Evolutionary conservation across 495 filamentous ascomycete species (phyloP), one percentile per base, ranked within the genome.

Genomic region (Pyrenula aspistea): DNA sequence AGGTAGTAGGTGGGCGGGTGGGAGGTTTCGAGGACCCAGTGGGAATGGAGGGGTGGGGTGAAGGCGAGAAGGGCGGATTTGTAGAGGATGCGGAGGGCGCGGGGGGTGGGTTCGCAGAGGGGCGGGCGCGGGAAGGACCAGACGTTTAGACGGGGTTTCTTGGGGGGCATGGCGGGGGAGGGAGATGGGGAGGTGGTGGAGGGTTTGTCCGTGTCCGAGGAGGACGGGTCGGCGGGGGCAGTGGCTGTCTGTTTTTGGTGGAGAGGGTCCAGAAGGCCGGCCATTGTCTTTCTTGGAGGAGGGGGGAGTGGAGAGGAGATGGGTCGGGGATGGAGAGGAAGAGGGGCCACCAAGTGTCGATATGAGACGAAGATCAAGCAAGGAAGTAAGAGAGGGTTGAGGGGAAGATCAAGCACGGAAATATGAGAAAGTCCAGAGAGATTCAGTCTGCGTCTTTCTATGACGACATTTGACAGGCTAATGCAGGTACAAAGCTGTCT

Each of bases 1-100:
- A 83, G 67, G 62, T 82, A 83, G 71, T 83, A 83, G 23, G 77
- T 79, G 2, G 80, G 79, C 51, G 80, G 74, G 57, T 82, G 79
- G 60, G 76, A 71, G 25, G 77, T 80, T 65, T 83, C 80, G 53
- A 83, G 62, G n/a, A 79, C 78, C 78, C 79, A 81, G 66, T 74
- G 81, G 2, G 69, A 77, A 31, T 77, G 71, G n/a, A n/a, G n/a
- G n/a, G n/a, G n/a, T 56, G 68, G 73, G 12, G 79, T 79, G 42
- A 81, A 77, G 11, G 77, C 79, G 55, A 82, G 75, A 56, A 72
- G 66, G 25, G 76, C 65, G 53, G 68, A 71, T 52, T 52, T 52
- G 36, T 64, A 51, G 36, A 77, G 64, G 71, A 73, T 81, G 62
- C 74, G 77, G 22, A 83, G 69, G 63, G 79, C 75, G 25, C 73